A percentile compares a stretch with the other conserved stretches of the same genome.
Evolutionary conservation across 495 filamentous ascomycete genomes (phyloP).

Genomic region (Margaritispora aquatica): DNA sequence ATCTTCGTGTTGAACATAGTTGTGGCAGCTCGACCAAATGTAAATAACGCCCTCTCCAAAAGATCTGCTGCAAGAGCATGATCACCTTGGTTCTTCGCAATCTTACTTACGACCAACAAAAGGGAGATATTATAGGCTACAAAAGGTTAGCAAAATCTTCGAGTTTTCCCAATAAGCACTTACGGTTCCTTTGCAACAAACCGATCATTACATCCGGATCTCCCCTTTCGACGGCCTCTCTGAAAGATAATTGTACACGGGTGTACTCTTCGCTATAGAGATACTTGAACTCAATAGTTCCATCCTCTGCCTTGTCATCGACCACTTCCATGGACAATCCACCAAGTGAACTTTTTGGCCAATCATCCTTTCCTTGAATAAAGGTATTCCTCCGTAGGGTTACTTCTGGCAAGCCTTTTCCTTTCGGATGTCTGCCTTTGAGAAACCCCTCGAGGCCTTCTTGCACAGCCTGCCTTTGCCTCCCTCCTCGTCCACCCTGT

Average conservation of each 20-base stretch:
- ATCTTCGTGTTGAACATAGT: conserved; percentile 71
- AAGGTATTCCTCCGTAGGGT: conserved; percentile 72
- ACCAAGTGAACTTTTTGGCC: conserved; percentile 74
- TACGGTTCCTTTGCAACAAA: conserved; percentile 38
- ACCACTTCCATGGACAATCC: conserved; percentile 80
- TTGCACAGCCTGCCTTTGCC: conserved; percentile 41
- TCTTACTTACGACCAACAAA: conserved; percentile 85
- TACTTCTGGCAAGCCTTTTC: conserved; percentile 60
- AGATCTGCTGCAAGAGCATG: conserved; percentile 79
- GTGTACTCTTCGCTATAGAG: conserved; percentile 74
- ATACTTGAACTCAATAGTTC: conserved; percentile 61
- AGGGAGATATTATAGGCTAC: conserved; percentile 83
- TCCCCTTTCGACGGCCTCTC: conserved; percentile 70
- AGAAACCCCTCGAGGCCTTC: conserved; percentile 67
- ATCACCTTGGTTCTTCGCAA: conserved; percentile 85
- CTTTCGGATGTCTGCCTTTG: conserved; percentile 52
- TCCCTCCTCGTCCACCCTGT: conserved; percentile 34
- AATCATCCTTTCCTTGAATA: conserved; percentile 84
- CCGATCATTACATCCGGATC: conserved; percentile 59
- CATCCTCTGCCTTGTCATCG: conserved; percentile 38
- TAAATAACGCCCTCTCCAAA: conserved; percentile 86
- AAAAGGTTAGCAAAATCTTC: conserved; percentile 11
- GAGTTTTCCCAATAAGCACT: neutral
- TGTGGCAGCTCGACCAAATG: conserved; percentile 78
- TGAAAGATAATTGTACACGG: conserved; percentile 68